Base-by-base conservation (phyloP, 2,329 filamentous ascomycete genomes). In the Coniella vitis region DNA sequence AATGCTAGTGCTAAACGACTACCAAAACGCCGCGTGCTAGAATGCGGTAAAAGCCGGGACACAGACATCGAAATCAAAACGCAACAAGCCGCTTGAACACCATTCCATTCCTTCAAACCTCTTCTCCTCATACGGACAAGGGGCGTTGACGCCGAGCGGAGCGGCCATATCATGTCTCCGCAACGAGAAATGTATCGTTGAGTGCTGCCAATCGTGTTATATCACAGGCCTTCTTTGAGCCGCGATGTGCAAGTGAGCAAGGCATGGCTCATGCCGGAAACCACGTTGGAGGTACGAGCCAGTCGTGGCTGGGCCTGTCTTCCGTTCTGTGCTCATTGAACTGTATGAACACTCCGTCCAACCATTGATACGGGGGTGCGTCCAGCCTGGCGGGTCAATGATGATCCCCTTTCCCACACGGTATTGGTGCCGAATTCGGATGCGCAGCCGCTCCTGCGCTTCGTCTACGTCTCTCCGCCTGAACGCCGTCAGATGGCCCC, bases 11-110 rank as follows among this genome's bases (percentile, higher is more conserved):
- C 38, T n/a, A 41, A 10, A n/a, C 2, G 17, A 25, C 10, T 47
- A 38, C 35, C 44, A 19, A 40, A 53, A 53, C 48, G 51, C 51
- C 46, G 25, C 45, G 25, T 31, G 37, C 42, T 41, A 20, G 9
- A n/a, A 37, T 17, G 43, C 47, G 36, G 29, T 13, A 17, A 17
- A 13, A 16, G 14, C 4, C 9, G 14, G n/a, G 17, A n/a, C 21
- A 41, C 20, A 19, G 21, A 4, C 25, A 8, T 37, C n/a, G 19
- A 19, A 5, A 9, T 29, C 25, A 29, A 31, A 20, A 9, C 21
- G 8, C 7, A n/a, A 19, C 16, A n/a, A 19, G 9, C 31, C 3
- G 16, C n/a, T n/a, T 14, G 10, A 37, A 31, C n/a, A 17, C 8
- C 34, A 9, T 19, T 14, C 14, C 25, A n/a, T 31, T 10, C 14